Conservation (phyloP, 139 green algal genomes). For the Micromonas pusilla region DNA sequence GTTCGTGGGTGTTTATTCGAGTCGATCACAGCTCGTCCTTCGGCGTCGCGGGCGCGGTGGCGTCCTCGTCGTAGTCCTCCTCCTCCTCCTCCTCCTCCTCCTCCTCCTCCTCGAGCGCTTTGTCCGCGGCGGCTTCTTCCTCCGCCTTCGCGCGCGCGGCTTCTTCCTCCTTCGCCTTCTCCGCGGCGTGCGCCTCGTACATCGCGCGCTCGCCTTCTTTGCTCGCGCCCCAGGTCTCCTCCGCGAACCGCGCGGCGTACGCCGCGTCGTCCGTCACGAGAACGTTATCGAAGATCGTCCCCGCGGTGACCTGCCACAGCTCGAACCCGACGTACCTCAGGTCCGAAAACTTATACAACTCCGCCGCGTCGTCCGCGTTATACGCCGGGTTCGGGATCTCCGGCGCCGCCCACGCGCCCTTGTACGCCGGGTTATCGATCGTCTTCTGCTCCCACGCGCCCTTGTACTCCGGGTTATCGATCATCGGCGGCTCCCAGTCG, state of each 20-base stretch:
- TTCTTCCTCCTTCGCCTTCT: conserved; percentile 42
- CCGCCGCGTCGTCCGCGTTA: conserved; percentile 45
- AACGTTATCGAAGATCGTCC: conserved; percentile 89
- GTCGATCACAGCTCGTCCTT: no score
- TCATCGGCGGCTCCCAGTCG: conserved; percentile 76
- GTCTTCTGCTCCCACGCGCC: conserved; percentile 76
- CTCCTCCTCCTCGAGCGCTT: background rate
- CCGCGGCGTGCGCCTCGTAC: conserved; percentile 48
- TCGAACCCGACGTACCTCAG: conserved; percentile 74
- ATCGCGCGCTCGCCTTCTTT: conserved; percentile 67
- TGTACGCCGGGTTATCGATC: conserved; percentile 59
- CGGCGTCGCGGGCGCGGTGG: background rate
- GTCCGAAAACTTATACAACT: conserved; percentile 62
- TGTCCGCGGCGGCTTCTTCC: background rate
- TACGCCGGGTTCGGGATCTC: conserved; percentile 84
- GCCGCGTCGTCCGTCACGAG: conserved; percentile 66
- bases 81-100: background rate
- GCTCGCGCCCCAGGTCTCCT: conserved; percentile 64
- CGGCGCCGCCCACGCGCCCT: conserved; percentile 72
- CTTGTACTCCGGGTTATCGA: conserved; percentile 85
- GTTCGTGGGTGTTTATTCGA: no score
- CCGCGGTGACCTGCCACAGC: conserved; percentile 81
- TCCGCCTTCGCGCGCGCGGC: conserved; percentile 12
- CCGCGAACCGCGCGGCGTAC: conserved; percentile 59
- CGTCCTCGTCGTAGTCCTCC: background rate